phyloP scores from a whole-genome alignment of 306 rosid genomes.

The Citrullus colocynthis region DNA sequence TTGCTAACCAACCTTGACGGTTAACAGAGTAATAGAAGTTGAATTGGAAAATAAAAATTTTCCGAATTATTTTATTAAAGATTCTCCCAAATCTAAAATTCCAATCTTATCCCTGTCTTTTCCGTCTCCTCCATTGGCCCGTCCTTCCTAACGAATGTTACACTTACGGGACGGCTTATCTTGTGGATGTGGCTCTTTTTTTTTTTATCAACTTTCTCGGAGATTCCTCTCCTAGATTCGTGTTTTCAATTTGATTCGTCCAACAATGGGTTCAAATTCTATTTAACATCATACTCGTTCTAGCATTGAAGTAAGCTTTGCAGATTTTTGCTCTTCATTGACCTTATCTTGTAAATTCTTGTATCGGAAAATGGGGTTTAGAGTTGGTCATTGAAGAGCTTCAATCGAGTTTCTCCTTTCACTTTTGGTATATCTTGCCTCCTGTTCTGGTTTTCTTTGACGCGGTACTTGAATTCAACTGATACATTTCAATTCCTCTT shows the following conservation, averaged over 20 bases:
- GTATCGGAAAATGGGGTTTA: background rate
- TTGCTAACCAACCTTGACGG: too few species aligned
- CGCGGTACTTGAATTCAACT: background rate
- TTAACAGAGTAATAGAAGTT: too few species aligned
- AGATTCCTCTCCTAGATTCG: background rate
- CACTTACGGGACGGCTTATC: background rate
- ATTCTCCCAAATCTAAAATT: background rate
- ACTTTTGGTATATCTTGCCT: background rate
- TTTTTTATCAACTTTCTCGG: background rate
- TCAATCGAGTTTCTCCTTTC: background rate
- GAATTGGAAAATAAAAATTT: too few species aligned
- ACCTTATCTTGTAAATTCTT: background rate
- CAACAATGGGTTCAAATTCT: background rate
- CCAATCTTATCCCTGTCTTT: background rate
- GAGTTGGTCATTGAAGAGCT: background rate
- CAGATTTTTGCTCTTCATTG: background rate
- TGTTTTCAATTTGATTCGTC: background rate
- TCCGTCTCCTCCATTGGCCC: background rate
- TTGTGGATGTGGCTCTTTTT: background rate
- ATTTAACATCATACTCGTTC: background rate
- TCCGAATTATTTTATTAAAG: background rate
- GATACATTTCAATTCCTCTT: background rate
- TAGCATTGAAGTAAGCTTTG: constrained; percentile 1
- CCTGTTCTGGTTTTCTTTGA: background rate
- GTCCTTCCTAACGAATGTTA: background rate